These are phyloP conservation scores for Boletus pseudopeckii DNA, from an alignment of 768 basidiomycete genomes.

Conservation along the genomic window DNA sequence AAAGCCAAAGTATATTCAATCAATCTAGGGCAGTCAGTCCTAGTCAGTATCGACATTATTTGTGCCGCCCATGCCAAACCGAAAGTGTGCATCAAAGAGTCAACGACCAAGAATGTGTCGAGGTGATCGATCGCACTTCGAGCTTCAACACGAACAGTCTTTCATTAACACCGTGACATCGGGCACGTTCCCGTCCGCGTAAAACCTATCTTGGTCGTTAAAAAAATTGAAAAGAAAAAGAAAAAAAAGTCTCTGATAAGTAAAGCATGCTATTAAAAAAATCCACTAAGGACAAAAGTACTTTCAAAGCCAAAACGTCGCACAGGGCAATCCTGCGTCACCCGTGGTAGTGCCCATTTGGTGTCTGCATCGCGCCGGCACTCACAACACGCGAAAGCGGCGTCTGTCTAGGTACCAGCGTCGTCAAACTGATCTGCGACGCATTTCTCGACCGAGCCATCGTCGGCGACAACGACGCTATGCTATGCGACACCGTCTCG, in stretches of 20 bases:
- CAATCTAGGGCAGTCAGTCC: too few species aligned
- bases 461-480: conserved; percentile 41
- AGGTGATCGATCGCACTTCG: too few species aligned
- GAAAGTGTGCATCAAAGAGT: too few species aligned
- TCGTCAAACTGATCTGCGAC: conserved; percentile 61
- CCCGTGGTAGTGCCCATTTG: conserved; percentile 12
- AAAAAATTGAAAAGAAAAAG: neutral
- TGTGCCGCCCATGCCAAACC: too few species aligned
- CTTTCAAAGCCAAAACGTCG: too few species aligned
- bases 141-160: too few species aligned
- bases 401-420: conserved; percentile 45
- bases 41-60: too few species aligned
- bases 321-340: neutral
- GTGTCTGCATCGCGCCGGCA: conserved; percentile 7
- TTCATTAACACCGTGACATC: neutral
- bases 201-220: neutral
- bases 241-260: neutral
- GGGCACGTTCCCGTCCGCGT: neutral
- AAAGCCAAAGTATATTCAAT: too few species aligned
- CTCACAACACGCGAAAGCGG: conserved; percentile 37
- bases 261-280: neutral
- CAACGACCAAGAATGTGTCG: too few species aligned
- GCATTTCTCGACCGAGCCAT: conserved; percentile 60
- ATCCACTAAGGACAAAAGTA: too few species aligned
- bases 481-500: conserved; percentile 26